A percentile compares a stretch with the other conserved stretches of the same genome.
Evolutionary conservation across 2,329 filamentous ascomycete species (phyloP).

Genomic region (Cladorrhinum sp.): DNA sequence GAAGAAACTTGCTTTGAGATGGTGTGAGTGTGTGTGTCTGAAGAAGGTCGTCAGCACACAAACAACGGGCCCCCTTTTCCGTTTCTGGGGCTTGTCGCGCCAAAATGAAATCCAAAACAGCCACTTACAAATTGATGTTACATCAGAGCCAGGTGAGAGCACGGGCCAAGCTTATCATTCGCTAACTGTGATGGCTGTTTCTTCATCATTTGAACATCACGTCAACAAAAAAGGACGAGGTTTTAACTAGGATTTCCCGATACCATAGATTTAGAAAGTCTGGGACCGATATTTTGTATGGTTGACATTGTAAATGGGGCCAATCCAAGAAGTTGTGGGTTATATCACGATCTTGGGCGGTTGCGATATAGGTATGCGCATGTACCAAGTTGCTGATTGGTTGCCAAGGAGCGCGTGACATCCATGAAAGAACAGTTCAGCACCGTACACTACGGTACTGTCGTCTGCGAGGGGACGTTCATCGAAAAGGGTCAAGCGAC

Average conservation of each 20-base stretch:
- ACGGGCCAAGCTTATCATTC: constrained; percentile 4
- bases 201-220: neutral
- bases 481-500: too few relatives aligned
- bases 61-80: neutral
- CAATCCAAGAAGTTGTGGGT: neutral
- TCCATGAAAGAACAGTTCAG: too few relatives aligned
- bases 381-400: too few relatives aligned
- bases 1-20: neutral
- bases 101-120: neutral
- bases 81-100: neutral
- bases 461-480: too few relatives aligned
- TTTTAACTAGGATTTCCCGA: constrained; percentile 7
- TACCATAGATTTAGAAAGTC: constrained; percentile 22
- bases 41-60: neutral
- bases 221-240: neutral
- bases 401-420: neutral
- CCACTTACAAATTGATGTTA: constrained; percentile 9
- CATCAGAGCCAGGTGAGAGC: constrained; percentile 6
- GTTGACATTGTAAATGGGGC: neutral
- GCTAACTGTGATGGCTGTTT: neutral
- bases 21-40: neutral
- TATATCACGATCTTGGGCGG: neutral
- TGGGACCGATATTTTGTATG: constrained; percentile 17
- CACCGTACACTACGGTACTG: too few relatives aligned
- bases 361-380: neutral